These are phyloP conservation scores for Alternaria hordeiaustralica DNA, from an alignment of 2,329 filamentous ascomycete genomes.

Conservation along the genomic window DNA sequence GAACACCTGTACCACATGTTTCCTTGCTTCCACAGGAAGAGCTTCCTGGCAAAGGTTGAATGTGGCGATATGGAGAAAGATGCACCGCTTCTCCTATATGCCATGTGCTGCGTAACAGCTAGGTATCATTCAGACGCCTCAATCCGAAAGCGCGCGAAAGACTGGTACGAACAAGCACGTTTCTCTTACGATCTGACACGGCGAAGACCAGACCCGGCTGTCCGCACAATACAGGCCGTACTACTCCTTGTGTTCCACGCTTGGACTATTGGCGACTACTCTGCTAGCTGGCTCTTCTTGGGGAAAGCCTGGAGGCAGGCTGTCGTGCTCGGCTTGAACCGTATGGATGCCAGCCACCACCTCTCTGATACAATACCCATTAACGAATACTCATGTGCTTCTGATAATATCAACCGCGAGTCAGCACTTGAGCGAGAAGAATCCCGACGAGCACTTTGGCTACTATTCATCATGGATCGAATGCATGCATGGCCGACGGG, in stretches of 20 bases:
- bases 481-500: constrained; percentile 31
- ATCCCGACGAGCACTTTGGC: constrained; percentile 37
- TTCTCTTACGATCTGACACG: constrained; percentile 34
- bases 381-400: background rate
- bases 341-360: constrained; percentile 29
- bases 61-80: constrained; percentile 22
- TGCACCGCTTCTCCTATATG: constrained; percentile 31
- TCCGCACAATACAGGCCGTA: constrained; percentile 37
- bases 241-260: constrained; percentile 33
- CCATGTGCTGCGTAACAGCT: constrained; percentile 36
- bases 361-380: background rate
- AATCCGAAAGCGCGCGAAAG: constrained; percentile 22
- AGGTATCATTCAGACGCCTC: constrained; percentile 27
- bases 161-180: constrained; percentile 42
- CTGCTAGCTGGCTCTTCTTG: constrained; percentile 35
- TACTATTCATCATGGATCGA: constrained; percentile 41
- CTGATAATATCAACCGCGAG: constrained; percentile 3
- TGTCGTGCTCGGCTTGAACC: constrained; percentile 36
- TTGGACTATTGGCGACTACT: constrained; percentile 36
- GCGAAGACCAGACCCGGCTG: constrained; percentile 20
- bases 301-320: constrained; percentile 45
- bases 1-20: constrained; percentile 27
- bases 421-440: constrained; percentile 36
- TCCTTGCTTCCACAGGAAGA: constrained; percentile 38
- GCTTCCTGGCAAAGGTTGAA: constrained; percentile 23